phyloP scores from a whole-genome alignment of 2,329 filamentous ascomycete species.

The Coniochaeta ligniaria region DNA sequence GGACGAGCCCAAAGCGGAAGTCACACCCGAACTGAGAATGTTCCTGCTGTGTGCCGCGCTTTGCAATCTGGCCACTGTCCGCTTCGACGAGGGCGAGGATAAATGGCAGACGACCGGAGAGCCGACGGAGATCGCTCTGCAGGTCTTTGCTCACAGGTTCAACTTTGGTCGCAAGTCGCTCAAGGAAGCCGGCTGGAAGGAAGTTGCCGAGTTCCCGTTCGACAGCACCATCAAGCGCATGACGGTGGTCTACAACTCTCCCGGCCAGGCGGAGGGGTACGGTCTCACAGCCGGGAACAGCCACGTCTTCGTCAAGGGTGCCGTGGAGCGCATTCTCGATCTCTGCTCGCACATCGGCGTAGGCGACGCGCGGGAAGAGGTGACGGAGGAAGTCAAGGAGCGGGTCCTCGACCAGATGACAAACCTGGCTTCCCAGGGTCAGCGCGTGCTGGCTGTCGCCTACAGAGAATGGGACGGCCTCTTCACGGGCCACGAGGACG shows the following conservation, averaged over 20 bases:
- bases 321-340: slow-evolving; percentile 53
- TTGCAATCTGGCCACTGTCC: slow-evolving; percentile 57
- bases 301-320: slow-evolving; percentile 55
- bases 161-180: slow-evolving; percentile 47
- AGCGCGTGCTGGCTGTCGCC: slow-evolving; percentile 65
- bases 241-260: slow-evolving; percentile 63
- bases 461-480: slow-evolving; percentile 52
- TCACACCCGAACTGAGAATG: slow-evolving; percentile 41
- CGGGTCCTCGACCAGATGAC: slow-evolving; percentile 48
- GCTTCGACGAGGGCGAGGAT: slow-evolving; percentile 43
- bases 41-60: slow-evolving; percentile 52
- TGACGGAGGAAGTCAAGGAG: slow-evolving; percentile 45
- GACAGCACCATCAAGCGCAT: slow-evolving; percentile 74
- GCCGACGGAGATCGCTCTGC: slow-evolving; percentile 69
- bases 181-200: slow-evolving; percentile 48
- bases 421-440: slow-evolving; percentile 56
- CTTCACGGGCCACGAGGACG: slow-evolving; percentile 28
- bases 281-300: slow-evolving; percentile 34
- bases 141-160: slow-evolving; percentile 68
- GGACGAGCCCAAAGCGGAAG: slow-evolving; percentile 29
- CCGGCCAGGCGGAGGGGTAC: slow-evolving; percentile 25
- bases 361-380: slow-evolving; percentile 30
- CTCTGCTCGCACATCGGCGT: slow-evolving; percentile 42
- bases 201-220: slow-evolving; percentile 69
- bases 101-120: slow-evolving; percentile 63